These are phyloP conservation scores for Nakataea oryzae DNA, from an alignment of 2,329 filamentous ascomycete species.

Conservation along the genomic window DNA sequence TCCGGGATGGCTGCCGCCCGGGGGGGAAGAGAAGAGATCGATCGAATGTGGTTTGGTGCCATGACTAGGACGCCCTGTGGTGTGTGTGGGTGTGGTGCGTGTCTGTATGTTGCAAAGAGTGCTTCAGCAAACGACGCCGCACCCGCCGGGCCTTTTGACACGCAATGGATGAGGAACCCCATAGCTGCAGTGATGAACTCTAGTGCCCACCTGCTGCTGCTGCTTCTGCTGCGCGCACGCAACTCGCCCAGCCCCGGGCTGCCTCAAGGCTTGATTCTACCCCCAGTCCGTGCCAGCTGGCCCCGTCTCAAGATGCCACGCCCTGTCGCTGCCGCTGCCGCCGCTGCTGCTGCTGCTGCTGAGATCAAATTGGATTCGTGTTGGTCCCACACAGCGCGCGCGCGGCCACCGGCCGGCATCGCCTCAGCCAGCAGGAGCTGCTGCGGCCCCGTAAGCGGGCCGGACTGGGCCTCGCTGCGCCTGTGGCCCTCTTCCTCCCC, in stretches of 20 bases:
- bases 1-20: no score
- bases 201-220: not conserved
- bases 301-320: not conserved
- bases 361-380: no score
- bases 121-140: not conserved
- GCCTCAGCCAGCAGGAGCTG: not conserved
- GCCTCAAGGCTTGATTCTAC: no score
- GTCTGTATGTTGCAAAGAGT: not conserved
- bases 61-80: not conserved
- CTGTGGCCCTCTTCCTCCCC: no score
- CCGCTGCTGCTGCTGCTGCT: not conserved
- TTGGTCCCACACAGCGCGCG: not conserved
- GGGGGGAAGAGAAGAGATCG: no score
- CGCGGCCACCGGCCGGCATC: no score
- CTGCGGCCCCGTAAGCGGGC: not conserved
- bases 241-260: no score
- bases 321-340: not conserved
- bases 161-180: not conserved
- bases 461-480: not conserved
- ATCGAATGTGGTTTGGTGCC: not conserved
- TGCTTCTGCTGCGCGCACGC: no score
- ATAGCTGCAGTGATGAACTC: not conserved
- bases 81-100: no score
- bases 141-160: not conserved
- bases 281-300: no score